Base-by-base conservation (phyloP, 768 basidiomycete genomes). In the Termitomyces sp. region DNA sequence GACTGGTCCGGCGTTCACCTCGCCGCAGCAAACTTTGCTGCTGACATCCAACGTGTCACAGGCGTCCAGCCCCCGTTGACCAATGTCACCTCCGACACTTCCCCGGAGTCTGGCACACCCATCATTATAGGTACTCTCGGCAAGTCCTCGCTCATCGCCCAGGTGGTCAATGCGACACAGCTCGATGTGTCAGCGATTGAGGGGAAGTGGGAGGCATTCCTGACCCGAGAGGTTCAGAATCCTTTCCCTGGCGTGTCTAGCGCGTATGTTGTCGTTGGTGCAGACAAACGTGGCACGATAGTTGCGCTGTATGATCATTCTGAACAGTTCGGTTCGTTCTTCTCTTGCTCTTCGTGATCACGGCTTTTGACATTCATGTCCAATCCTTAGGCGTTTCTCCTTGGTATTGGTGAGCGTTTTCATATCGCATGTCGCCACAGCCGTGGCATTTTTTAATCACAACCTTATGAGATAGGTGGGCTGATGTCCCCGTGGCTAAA, bases 231-330 rank as follows among this genome's bases (percentile, higher is more conserved):
- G 45, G 81, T 86, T 6, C 69, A 74, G 44, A 80, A 83, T 57
- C 83, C 84, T 5, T 69, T 85, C 2, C 79, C 83, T 43, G 84
- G 83, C 4, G 75, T 87, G 22, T 68, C 73, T 26, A 78, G 77
- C 54, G 87, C 84, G 32, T 84, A 88, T 69, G 81, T 89, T 42
- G 80, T 90, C 52, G 77, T 85, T 59, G 87, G 87, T 12, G 75
- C 83, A 1, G 87, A 89, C 68, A 84, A 86, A 68, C 73, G 87
- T 44, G 87, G 86, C 9, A 83, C 85, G 0, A 85, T 88, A 35
- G 87, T 77, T 63, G 83, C 78, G 2, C 63, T 88, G 35, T 87
- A 88, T 64, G 85, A 86, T 64, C 80, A 85, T 56, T 84, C 83
- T 10, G 86, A 88, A 65, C 86, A 87, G 64, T 82, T 87, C 66